Conservation (phyloP, 192 early-diverging fungal species). For the Backusella mclennaniae region DNA sequence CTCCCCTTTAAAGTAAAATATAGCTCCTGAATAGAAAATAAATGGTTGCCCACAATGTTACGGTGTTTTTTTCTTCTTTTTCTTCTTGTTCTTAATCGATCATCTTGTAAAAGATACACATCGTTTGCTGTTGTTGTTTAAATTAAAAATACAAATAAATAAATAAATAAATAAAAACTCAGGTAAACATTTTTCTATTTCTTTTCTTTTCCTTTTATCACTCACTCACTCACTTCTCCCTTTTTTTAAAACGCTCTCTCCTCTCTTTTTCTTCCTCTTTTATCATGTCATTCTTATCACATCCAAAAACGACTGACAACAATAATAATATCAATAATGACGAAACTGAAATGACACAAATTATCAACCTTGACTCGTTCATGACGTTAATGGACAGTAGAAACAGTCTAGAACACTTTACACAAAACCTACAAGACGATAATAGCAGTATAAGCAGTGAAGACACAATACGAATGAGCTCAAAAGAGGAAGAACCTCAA, state of each 20-base stretch:
- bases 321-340: background rate
- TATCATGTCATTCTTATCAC: conserved; percentile 4
- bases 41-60: too few species aligned
- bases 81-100: too few species aligned
- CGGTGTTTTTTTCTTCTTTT: too few species aligned
- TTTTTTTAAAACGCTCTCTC: background rate
- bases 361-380: background rate
- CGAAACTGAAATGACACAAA: conserved; percentile 15
- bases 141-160: conserved; percentile 3
- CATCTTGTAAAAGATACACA: too few species aligned
- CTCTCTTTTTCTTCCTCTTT: background rate
- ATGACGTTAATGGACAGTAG: conserved; percentile 11
- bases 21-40: too few species aligned
- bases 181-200: background rate
- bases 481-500: background rate
- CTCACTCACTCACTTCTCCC: background rate
- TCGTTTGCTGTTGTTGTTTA: too few species aligned
- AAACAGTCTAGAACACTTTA: background rate
- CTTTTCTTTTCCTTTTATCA: background rate
- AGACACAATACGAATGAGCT: background rate
- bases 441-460: conserved; percentile 14
- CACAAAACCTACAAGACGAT: background rate
- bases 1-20: too few species aligned
- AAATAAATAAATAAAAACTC: conserved; percentile 2
- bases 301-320: background rate